Evolutionary conservation across 768 basidiomycete genomes (phyloP).

Genomic region (Tephrocybe sp.): DNA sequence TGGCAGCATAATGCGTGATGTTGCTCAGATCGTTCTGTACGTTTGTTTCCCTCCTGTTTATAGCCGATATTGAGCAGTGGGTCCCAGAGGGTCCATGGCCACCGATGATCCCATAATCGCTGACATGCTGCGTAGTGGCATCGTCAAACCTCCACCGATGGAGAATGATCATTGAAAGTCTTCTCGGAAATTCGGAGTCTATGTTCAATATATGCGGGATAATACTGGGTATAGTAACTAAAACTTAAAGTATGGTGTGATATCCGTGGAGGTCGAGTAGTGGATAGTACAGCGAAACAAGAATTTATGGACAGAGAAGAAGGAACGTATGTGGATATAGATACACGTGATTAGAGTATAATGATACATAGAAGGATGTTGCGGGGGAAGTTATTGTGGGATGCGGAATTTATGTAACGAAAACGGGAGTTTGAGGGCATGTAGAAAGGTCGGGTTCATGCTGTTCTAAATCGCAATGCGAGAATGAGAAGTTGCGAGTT

Average conservation of each 20-base stretch:
- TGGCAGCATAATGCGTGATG: slow-evolving; percentile 71
- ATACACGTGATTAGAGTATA: neutral
- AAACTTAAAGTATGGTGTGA: no score
- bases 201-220: no score
- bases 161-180: slow-evolving; percentile 21
- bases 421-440: no score
- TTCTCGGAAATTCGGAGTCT: no score
- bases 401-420: no score
- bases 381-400: neutral
- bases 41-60: slow-evolving; percentile 24
- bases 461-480: no score
- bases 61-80: slow-evolving; percentile 8
- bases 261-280: no score
- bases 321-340: neutral
- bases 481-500: no score
- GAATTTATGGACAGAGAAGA: neutral
- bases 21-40: slow-evolving; percentile 60
- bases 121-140: slow-evolving; percentile 58
- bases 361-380: neutral
- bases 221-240: no score
- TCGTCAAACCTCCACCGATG: slow-evolving; percentile 48
- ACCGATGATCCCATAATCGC: slow-evolving; percentile 43
- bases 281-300: no score
- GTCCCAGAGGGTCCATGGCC: slow-evolving; percentile 50
- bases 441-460: no score